Evolutionary conservation across 345 rosid species (phyloP).

Genomic region (Murraya paniculata): DNA sequence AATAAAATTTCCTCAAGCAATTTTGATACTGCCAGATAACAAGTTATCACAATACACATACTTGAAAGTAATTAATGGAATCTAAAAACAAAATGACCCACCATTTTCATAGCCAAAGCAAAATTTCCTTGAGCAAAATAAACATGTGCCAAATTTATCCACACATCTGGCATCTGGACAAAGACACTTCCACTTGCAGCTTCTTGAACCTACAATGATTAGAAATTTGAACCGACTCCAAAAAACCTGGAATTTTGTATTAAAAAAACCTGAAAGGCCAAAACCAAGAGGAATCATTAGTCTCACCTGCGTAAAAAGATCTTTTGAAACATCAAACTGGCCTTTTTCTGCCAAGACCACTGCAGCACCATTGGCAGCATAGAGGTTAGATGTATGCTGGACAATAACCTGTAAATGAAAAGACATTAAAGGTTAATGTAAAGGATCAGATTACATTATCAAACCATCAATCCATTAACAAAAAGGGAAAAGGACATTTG

Average conservation of each 20-base stretch:
- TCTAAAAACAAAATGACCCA: constrained; percentile 23
- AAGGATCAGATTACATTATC: not conserved
- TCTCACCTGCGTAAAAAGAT: constrained; percentile 83
- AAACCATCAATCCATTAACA: not conserved
- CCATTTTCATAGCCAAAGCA: constrained; percentile 96
- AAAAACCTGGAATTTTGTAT: constrained; percentile 3
- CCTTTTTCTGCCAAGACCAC: constrained; percentile 97
- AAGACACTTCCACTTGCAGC: constrained; percentile 97
- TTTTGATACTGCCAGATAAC: constrained; percentile 80
- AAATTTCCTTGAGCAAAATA: constrained; percentile 97
- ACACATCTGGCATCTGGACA: constrained; percentile 96
- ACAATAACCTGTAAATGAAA: constrained; percentile 61
- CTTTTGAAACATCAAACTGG: constrained; percentile 92
- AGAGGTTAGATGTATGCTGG: constrained; percentile 84
- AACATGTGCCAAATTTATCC: constrained; percentile 98
- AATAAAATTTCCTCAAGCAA: constrained; percentile 89
- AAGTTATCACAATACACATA: not conserved
- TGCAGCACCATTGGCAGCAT: constrained; percentile 98
- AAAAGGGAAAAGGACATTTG: not conserved
- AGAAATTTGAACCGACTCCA: constrained; percentile 11
- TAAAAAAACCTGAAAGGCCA: constrained; percentile 13
- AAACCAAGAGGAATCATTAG: constrained; percentile 12
- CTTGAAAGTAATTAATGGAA: constrained; percentile 5
- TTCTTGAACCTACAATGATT: constrained; percentile 78
- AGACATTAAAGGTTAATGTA: constrained; percentile 6